Conservation (phyloP, 73 alveolate species). For the Paramecium biaurelia region DNA sequence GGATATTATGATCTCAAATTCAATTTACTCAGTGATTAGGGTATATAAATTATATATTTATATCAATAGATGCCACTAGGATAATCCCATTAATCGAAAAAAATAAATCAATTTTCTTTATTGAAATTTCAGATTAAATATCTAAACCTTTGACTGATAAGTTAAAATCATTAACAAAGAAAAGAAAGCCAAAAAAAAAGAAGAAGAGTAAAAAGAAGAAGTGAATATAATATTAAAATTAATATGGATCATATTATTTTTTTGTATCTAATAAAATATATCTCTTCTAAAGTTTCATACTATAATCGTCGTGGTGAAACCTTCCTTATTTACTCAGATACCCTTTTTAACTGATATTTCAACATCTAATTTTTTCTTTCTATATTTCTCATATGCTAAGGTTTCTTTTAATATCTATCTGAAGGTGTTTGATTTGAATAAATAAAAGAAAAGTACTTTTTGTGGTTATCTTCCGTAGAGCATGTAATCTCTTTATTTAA, state of each 20-base stretch:
- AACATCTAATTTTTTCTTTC: not conserved
- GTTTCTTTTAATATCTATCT: not conserved
- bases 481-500: not conserved
- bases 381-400: not conserved
- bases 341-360: not conserved
- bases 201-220: conserved; percentile 56
- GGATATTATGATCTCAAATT: conserved; percentile 53
- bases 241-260: not conserved
- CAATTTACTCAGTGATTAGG: conserved; percentile 37
- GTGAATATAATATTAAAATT: not conserved
- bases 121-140: conserved; percentile 56
- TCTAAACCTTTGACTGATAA: conserved; percentile 48
- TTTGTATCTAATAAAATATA: not conserved
- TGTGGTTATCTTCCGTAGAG: not conserved
- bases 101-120: conserved; percentile 47
- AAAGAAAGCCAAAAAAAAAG: conserved; percentile 63
- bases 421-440: not conserved
- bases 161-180: conserved; percentile 39
- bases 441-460: not conserved
- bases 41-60: not conserved
- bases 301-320: not conserved
- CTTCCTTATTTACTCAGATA: not conserved
- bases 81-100: conserved; percentile 48
- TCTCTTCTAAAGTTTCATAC: not conserved
- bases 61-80: conserved; percentile 24